Base-by-base conservation (phyloP, 2,329 filamentous ascomycete species). In the Canariomyces notabilis region DNA sequence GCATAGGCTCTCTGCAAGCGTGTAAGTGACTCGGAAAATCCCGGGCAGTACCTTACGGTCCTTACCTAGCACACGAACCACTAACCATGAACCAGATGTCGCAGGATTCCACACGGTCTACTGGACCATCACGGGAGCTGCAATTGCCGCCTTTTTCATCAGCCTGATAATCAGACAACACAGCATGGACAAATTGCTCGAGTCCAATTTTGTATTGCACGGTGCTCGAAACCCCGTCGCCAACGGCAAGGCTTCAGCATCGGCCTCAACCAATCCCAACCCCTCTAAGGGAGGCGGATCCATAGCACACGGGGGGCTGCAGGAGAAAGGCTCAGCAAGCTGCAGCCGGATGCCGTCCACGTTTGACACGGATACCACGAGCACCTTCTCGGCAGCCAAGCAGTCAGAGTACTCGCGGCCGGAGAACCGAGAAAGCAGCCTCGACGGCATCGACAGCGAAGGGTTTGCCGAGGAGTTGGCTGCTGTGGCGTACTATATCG, bases 121-220 rank as follows among this genome's bases (percentile, higher is more conserved):
- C 48, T 59, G 57, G 56, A 49, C 50, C 14, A 55, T 60, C n/a
- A 55, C 56, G 1, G 56, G 36, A 16, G 46, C 45, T 1, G 49
- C 57, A 5, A 34, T 50, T 18, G 48, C 48, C 3, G 49, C 50
- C 6, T 51, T 59, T 7, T 12, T 56, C 9, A 44, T 53, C 37
- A 54, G 55, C 29, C 37, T 59, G 1, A n/a, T 50, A 18, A 55
- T 60, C 37, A 44, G 49, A 23, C 46, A 40, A 2, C 53, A 59
- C 44, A 58, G 46, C 53, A 59, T 61, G 56, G 54, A 61, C 43
- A 57, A 58, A 46, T 26, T 47, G n/a, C 50, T 60, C 23, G 52
- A 46, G 15, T 50, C 57, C 35, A 46, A 52, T 16, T 59, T 56
- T 31, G 45, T 51, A 1, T 43, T 64, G 46, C 37, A 59, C 42